Evolutionary conservation across 495 filamentous ascomycete genomes (phyloP).

Genomic region (Xylaria sp.): DNA sequence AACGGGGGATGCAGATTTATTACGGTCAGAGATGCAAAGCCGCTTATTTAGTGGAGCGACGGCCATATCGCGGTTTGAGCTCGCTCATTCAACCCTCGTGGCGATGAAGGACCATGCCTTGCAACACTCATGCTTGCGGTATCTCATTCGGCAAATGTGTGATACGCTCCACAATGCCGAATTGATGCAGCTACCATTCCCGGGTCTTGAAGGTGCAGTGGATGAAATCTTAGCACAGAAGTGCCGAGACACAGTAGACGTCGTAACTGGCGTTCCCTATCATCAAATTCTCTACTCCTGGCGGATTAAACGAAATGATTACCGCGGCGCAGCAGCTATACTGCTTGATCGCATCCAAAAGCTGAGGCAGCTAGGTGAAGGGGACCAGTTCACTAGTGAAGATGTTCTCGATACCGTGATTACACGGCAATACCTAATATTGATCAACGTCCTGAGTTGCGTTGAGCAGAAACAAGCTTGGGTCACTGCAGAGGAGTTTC

Average conservation of each 20-base stretch:
- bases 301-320: conserved; percentile 82
- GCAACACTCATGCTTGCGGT: conserved; percentile 67
- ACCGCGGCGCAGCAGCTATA: conserved; percentile 84
- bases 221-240: conserved; percentile 76
- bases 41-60: conserved; percentile 84
- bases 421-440: conserved; percentile 73
- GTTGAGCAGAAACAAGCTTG: conserved; percentile 83
- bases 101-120: conserved; percentile 72
- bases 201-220: conserved; percentile 74
- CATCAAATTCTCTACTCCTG: conserved; percentile 88
- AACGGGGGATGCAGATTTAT: conserved; percentile 48
- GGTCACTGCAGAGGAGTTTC: conserved; percentile 57
- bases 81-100: conserved; percentile 80
- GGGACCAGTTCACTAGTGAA: conserved; percentile 54
- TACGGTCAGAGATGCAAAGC: conserved; percentile 72
- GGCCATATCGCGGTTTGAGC: conserved; percentile 76
- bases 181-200: conserved; percentile 77
- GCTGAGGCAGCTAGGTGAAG: conserved; percentile 54
- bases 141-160: conserved; percentile 74
- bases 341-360: conserved; percentile 68
- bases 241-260: conserved; percentile 63
- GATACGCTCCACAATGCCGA: conserved; percentile 69
- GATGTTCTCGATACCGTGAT: conserved; percentile 64
- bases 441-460: conserved; percentile 88
- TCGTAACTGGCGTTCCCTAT: conserved; percentile 67